Base-by-base conservation (phyloP, 371 early-diverging fungal genomes). In the Phascolomyces articulosus region DNA sequence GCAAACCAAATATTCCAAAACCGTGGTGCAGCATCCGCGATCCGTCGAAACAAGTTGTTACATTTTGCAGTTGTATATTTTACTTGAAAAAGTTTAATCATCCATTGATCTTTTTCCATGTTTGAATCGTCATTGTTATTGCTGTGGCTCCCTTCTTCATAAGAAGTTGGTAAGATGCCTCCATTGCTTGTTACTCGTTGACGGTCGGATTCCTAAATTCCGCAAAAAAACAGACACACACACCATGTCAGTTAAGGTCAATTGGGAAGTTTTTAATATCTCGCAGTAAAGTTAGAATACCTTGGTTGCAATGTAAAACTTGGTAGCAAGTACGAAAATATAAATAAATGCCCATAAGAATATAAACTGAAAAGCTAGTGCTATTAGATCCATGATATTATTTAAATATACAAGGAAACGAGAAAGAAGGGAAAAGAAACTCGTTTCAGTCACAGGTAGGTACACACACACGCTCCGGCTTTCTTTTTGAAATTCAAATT, bases 1-100 rank as follows among this genome's bases (percentile, higher is more conserved):
- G 73, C 73, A 67, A 89, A 90, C 89, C 89, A 89, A 6, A 81
- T 31, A 13, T 79, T 65, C 89, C 89, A 90, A 53, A 90, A 85
- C 0, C 60, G 60, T 13, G 89, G 86, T 4, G 82, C 65, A 4
- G 67, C 49, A 13, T 69, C 62, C 1, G 82, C 84, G 8, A 85
- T 27, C n/a, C 73, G 65, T 27, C 65, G 62, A 64, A 90, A 88
- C 40, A 79, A 64, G 16, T 62, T 59, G 58, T 87, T 90, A 53
- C 84, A 74, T 9, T 68, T 70, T 27, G 82, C 84, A 3, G 90
- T 89, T 21, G 87, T 84, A 61, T 83, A 84, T n/a, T 84, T 82
- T 28, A 90, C 65, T 65, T 83, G 72, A 55, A 87, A 88, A 16
- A 81, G 69, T 34, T 79, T 75, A 53, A 82, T 75, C 15, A 64